A percentile compares a stretch with the other conserved stretches of the same genome.
These are phyloP conservation scores for Aschersonia sp. DNA, from an alignment of 2,329 filamentous ascomycete species.

Conservation along the genomic window DNA sequence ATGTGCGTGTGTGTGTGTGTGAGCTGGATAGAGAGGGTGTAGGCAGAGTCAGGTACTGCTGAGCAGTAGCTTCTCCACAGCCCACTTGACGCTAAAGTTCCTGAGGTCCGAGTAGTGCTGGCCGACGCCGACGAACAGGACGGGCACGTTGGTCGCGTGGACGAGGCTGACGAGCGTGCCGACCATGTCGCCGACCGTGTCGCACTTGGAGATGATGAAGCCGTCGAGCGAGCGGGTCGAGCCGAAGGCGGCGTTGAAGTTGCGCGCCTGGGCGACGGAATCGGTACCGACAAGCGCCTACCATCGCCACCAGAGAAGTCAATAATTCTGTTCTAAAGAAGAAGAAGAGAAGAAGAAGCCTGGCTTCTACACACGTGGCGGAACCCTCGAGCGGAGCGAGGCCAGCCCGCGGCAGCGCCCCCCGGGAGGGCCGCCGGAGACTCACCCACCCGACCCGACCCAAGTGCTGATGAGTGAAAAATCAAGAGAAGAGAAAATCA, in stretches of 20 bases:
- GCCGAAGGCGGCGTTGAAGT: conserved; percentile 91
- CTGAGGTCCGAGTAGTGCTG: conserved; percentile 56
- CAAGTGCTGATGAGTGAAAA: no score
- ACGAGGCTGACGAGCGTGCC: conserved; percentile 92
- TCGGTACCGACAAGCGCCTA: conserved; percentile 86
- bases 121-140: conserved; percentile 73
- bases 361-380: no score
- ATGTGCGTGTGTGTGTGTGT: no score
- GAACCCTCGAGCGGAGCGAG: no score
- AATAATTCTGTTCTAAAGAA: neutral
- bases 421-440: no score
- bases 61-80: conserved; percentile 49
- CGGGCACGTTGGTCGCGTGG: conserved; percentile 90
- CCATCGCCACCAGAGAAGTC: no score
- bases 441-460: no score
- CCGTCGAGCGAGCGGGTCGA: conserved; percentile 69
- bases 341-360: neutral
- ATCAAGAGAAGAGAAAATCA: no score
- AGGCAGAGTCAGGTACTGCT: conserved; percentile 19
- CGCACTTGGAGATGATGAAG: conserved; percentile 97
- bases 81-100: conserved; percentile 56
- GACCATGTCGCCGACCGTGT: conserved; percentile 99
- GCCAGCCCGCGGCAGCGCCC: no score
- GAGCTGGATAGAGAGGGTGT: no score
- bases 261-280: conserved; percentile 85